These are phyloP conservation scores for Vitis rupestris DNA, from an alignment of 164 flowering plant species.

Conservation along the genomic window DNA sequence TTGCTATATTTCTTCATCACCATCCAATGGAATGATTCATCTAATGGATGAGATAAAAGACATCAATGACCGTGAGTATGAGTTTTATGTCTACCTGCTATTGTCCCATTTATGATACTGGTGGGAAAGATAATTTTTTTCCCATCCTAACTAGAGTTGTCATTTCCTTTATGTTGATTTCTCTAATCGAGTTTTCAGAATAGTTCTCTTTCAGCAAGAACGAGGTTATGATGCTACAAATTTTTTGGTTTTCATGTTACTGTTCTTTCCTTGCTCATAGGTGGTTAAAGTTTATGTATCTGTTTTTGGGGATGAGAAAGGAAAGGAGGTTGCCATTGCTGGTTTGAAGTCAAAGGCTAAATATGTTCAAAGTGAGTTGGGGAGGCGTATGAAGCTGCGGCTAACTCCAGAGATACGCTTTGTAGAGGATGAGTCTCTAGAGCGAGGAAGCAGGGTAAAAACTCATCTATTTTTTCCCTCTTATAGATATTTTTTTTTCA, in stretches of 20 bases:
- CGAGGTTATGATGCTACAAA: too few species aligned
- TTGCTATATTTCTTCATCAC: background rate
- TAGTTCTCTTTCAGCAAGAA: too few species aligned
- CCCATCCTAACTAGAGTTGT: too few species aligned
- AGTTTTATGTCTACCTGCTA: background rate
- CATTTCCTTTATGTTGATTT: too few species aligned
- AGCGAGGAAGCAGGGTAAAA: slow-evolving; percentile 95
- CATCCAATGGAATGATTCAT: background rate
- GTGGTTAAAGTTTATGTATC: slow-evolving; percentile 96
- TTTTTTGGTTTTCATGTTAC: background rate
- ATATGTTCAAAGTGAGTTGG: slow-evolving; percentile 76
- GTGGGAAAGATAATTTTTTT: too few species aligned
- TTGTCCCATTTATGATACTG: too few species aligned
- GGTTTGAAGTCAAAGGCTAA: slow-evolving; percentile 92
- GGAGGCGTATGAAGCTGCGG: slow-evolving; percentile 88
- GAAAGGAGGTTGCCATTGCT: slow-evolving; percentile 82
- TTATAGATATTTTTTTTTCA: background rate
- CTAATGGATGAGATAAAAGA: background rate
- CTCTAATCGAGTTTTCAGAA: too few species aligned
- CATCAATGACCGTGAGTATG: background rate
- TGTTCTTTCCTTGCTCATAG: slow-evolving; percentile 29
- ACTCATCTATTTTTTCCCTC: slow-evolving; percentile 3
- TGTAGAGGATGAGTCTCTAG: slow-evolving; percentile 84
- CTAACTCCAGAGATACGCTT: slow-evolving; percentile 93
- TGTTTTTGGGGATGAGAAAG: slow-evolving; percentile 94